Evolutionary conservation across 768 basidiomycete genomes (phyloP).

Genomic region (Rhodotorula kratochvilovae): DNA sequence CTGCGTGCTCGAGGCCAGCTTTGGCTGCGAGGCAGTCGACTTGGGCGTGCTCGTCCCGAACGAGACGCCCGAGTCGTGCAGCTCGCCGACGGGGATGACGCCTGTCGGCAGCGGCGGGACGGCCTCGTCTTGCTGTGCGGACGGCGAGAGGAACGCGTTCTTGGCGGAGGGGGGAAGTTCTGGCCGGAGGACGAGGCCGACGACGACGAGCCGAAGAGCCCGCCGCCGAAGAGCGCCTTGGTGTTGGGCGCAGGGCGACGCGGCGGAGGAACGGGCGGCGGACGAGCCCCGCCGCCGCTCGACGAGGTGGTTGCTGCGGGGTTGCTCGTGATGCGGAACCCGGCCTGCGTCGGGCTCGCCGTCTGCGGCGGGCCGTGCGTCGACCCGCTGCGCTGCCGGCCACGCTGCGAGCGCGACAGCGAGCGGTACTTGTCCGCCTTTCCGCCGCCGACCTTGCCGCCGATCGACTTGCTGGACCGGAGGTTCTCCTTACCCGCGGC

Average conservation of each 20-base stretch:
- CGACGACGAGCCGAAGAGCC: constrained; percentile 32
- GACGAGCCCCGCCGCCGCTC: constrained; percentile 15
- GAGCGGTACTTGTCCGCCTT: constrained; percentile 34
- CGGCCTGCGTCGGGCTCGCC: constrained; percentile 11
- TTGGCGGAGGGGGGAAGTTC: constrained; percentile 51
- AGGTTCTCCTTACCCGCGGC: constrained; percentile 17
- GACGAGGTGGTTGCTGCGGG: background rate
- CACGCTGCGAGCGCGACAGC: constrained; percentile 23
- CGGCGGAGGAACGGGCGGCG: constrained; percentile 78
- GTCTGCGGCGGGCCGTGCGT: constrained; percentile 3
- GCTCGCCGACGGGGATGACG: constrained; percentile 39
- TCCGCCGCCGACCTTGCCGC: background rate
- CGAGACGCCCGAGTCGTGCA: constrained; percentile 72
- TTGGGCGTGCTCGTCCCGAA: constrained; percentile 46
- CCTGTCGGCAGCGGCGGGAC: constrained; percentile 36
- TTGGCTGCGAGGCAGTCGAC: background rate
- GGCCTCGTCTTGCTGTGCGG: background rate
- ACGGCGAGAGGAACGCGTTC: constrained; percentile 45
- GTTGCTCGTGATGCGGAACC: constrained; percentile 10
- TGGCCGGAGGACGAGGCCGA: constrained; percentile 24
- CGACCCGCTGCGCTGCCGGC: background rate
- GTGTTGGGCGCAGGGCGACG: constrained; percentile 93
- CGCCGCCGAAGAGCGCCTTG: constrained; percentile 69
- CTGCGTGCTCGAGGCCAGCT: constrained; percentile 10
- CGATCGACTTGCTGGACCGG: background rate